Base-by-base conservation (phyloP, 108 stramenopile genomes). In the Cylindrotheca fusiformis region DNA sequence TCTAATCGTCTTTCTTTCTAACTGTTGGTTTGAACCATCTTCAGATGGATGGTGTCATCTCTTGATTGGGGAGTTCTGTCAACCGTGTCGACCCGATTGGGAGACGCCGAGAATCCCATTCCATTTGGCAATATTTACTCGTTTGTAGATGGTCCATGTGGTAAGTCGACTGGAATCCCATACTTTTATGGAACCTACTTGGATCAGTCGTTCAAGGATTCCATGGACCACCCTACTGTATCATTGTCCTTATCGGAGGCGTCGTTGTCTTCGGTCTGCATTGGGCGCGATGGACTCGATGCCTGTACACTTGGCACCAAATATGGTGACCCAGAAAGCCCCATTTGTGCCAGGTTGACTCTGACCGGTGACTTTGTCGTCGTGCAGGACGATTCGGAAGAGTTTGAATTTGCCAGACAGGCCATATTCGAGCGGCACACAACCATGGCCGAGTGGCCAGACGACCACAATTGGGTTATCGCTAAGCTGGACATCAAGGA, bases 311-410 rank as follows among this genome's bases (percentile, higher is more conserved):
- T 77, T 29, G 65, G 55, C 27, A 63, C 65, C 21, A 52, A 67
- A 24, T 66, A 66, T 47, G 79, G 79, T 3, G 87, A 88, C 55
- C 83, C 87, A 2, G 83, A 84, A 57, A 78, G 69, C 52, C 87
- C 87, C 1, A 58, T 74, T 32, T 88, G 87, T 53, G 83, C 87
- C 29, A 61, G 83, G 20, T 63, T 84, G 26, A 78, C 76, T 20
- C 47, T 88, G 45, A 75, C 73, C 20, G 87, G 87, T 50, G 44
- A 30, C 24, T 52, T 80, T 28, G 55, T 69, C 10, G 55, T 74
- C 19, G 22, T 67, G 33, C 26, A 53, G 5, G 50, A 60, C 22
- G 71, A 17, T 47, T 52, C 49, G 12, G 51, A 62, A 0, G 83
- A 84, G 57, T 77, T 53, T 52, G 53, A 72, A 1, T 30, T 56